Conservation (phyloP, 2,329 filamentous ascomycete genomes). For the Colletotrichum trifolii region DNA sequence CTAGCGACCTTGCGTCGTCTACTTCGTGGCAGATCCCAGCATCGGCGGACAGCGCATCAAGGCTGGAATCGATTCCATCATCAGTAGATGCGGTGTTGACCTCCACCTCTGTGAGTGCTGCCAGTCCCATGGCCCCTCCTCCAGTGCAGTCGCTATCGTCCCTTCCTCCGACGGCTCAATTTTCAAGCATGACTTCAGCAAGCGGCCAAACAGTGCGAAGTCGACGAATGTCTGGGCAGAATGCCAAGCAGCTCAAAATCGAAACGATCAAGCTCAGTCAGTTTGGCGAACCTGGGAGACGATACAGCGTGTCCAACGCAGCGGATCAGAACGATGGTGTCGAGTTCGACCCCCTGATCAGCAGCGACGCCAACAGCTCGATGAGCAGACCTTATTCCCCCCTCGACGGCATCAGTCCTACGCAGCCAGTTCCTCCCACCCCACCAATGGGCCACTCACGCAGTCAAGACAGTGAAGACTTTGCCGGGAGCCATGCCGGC, state of each 20-base stretch:
- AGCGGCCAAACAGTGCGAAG: slow-evolving; percentile 71
- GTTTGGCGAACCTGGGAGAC: slow-evolving; percentile 18
- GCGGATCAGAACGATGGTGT: neutral
- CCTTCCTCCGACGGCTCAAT: slow-evolving; percentile 49
- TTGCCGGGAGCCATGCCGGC: slow-evolving; percentile 54
- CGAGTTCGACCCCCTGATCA: slow-evolving; percentile 7
- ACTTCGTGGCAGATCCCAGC: slow-evolving; percentile 80
- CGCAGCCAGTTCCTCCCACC: slow-evolving; percentile 34
- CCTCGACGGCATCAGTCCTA: slow-evolving; percentile 35
- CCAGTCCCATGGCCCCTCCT: slow-evolving; percentile 55
- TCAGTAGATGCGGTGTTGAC: slow-evolving; percentile 34
- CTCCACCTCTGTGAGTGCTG: slow-evolving; percentile 40
- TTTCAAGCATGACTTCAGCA: slow-evolving; percentile 41
- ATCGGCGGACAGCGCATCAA: slow-evolving; percentile 37
- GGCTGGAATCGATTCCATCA: slow-evolving; percentile 3
- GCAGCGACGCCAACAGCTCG: neutral
- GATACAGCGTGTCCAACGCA: slow-evolving; percentile 26
- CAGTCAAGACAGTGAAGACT: slow-evolving; percentile 49
- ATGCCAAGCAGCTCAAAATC: slow-evolving; percentile 86
- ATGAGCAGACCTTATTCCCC: slow-evolving; percentile 29
- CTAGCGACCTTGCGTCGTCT: slow-evolving; percentile 79
- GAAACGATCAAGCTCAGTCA: slow-evolving; percentile 67
- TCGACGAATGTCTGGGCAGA: slow-evolving; percentile 83
- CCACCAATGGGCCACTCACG: slow-evolving; percentile 44
- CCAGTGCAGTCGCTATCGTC: slow-evolving; percentile 60